phyloP scores from a whole-genome alignment of 2,329 filamentous ascomycete genomes.

The Elsinoe ampelina region DNA sequence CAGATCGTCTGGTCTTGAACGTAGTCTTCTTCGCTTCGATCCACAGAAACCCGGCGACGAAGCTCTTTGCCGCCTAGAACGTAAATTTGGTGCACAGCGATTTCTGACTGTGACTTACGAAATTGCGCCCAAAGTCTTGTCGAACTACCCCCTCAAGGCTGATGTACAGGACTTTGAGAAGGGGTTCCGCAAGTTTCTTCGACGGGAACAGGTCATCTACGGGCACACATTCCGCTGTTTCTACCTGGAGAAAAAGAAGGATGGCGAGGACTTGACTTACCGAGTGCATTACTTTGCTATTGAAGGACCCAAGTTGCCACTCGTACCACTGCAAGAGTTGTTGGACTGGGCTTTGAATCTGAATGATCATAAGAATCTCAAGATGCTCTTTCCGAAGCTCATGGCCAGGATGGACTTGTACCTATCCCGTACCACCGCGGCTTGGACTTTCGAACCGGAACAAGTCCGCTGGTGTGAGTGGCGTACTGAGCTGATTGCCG shows the following conservation, averaged over 20 bases:
- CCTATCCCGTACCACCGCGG: constrained; percentile 33
- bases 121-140: constrained; percentile 17
- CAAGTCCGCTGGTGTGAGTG: constrained; percentile 26
- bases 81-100: constrained; percentile 29
- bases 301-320: constrained; percentile 16
- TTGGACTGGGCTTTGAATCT: constrained; percentile 35
- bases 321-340: constrained; percentile 23
- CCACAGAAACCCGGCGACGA: neutral
- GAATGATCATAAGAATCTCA: constrained; percentile 20
- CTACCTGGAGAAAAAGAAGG: constrained; percentile 25
- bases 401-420: constrained; percentile 35
- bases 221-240: constrained; percentile 35
- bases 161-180: constrained; percentile 20
- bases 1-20: neutral
- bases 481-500: constrained; percentile 26
- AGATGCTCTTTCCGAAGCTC: constrained; percentile 30
- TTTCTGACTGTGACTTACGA: constrained; percentile 34
- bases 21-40: neutral
- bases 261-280: constrained; percentile 5
- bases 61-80: constrained; percentile 19
- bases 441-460: constrained; percentile 28
- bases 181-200: constrained; percentile 29
- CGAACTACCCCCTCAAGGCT: constrained; percentile 16
- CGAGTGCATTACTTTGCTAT: constrained; percentile 22
- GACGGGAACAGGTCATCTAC: constrained; percentile 30